Conservation (phyloP, 345 rosid genomes). For the Carallia brachiata region DNA sequence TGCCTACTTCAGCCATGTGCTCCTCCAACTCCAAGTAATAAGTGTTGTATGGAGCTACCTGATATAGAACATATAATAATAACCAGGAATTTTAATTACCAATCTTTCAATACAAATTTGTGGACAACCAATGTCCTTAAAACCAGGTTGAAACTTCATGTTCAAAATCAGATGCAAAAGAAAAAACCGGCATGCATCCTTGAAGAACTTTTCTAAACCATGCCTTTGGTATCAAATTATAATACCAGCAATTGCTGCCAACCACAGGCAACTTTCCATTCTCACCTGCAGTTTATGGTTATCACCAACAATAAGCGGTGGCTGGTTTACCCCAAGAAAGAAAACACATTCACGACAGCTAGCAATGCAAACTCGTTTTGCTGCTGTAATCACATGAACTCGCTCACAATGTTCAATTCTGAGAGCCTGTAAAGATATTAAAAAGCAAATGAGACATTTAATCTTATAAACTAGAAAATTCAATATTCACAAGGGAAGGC, state of each 20-base stretch:
- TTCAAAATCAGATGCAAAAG: not conserved
- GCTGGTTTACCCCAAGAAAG: conserved; percentile 97
- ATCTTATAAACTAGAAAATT: too few relatives aligned
- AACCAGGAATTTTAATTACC: not conserved
- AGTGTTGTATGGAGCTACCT: conserved; percentile 98
- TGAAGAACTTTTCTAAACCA: not conserved
- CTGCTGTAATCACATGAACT: conserved; percentile 87
- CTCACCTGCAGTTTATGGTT: conserved; percentile 96
- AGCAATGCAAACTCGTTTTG: conserved; percentile 89
- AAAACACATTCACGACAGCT: conserved; percentile 96
- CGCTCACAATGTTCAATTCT: conserved; percentile 98
- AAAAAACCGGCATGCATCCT: not conserved
- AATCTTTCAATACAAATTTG: not conserved
- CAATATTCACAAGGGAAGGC: too few relatives aligned
- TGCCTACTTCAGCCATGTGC: conserved; percentile 83
- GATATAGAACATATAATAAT: conserved; percentile 8
- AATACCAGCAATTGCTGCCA: not conserved
- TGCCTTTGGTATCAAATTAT: not conserved
- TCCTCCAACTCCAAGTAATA: conserved; percentile 86
- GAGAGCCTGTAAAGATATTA: conserved; percentile 57
- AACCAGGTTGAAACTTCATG: not conserved
- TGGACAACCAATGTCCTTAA: not conserved
- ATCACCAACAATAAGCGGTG: conserved; percentile 96
- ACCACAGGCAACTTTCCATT: not conserved
- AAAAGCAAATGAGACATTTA: not conserved